These are phyloP conservation scores for Lipomyces oligophaga DNA, from an alignment of 805 yeast genomes.

Conservation along the genomic window DNA sequence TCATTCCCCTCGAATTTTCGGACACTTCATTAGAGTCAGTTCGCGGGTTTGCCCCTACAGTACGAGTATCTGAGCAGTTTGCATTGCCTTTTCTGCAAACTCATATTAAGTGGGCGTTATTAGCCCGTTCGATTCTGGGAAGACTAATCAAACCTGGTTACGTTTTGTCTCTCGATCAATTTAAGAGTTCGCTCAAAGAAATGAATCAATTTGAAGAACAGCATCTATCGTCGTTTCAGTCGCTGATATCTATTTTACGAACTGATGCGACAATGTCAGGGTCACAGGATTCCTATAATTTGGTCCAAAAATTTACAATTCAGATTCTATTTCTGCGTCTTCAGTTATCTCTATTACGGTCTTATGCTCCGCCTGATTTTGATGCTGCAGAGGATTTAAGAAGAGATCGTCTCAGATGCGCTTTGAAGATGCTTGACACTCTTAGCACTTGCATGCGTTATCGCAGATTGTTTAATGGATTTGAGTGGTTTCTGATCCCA, in stretches of 20 bases:
- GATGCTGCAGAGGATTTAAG: conserved; percentile 11
- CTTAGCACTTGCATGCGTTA: conserved; percentile 16
- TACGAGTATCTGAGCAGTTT: conserved; percentile 8
- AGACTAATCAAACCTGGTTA: conserved; percentile 11
- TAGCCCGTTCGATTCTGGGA: conserved; percentile 11
- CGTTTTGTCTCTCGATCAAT: conserved; percentile 7
- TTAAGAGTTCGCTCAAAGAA: background rate
- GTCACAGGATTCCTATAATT: conserved; percentile 20
- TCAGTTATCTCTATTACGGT: conserved; percentile 14
- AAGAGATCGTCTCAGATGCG: conserved; percentile 9
- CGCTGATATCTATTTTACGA: conserved; percentile 16
- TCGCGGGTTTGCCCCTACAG: conserved; percentile 1
- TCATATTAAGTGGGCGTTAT: conserved; percentile 20
- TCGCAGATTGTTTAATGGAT: conserved; percentile 13
- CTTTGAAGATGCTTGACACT: conserved; percentile 21
- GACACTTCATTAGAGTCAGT: conserved; percentile 9
- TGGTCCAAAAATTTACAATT: conserved; percentile 17
- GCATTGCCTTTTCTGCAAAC: conserved; percentile 13
- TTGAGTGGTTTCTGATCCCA: conserved; percentile 21
- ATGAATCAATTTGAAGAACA: conserved; percentile 19
- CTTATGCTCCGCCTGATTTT: conserved; percentile 12
- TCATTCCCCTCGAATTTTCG: conserved; percentile 19
- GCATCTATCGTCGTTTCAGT: conserved; percentile 22
- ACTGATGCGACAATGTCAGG: conserved; percentile 16
- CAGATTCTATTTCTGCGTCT: conserved; percentile 21